Evolutionary conservation across 345 rosid genomes (phyloP), one percentile per base, ranked within the genome.

Genomic region (Camelina hispida): DNA sequence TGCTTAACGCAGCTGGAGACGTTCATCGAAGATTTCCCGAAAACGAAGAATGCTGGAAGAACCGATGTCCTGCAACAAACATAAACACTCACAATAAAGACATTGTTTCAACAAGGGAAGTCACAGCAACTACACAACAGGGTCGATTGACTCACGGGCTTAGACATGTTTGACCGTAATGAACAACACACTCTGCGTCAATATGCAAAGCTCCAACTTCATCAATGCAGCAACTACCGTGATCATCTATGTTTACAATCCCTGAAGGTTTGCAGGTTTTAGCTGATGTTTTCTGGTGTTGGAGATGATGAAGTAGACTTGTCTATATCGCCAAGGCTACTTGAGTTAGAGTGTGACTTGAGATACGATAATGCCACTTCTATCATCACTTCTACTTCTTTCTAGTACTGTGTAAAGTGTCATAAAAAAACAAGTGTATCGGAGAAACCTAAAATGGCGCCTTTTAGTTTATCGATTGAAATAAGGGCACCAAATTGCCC

Each of bases 141-240:
- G 34, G 35, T 16, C 13, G 1, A 25, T 23, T 11, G 40, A 81
- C 96, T 86, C 61, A 94, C 97, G 95, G 96, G 86, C 96, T 94
- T 35, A 89, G 92, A 77, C 98, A 94, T 0, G 98, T 84, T 62
- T 91, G 98, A 15, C 98, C 97, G 38, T 91, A 94, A 79, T 94
- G 98, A 18, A 91, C 78, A 69, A 94, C 96, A 51, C 97, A 94
- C 8, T 91, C 83, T 23, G 96, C 84, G 83, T 83, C 76, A 71
- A 84, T 63, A 72, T 83, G 98, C 4, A 91, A 83, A 43, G 98
- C 97, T 67, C 88, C 98, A 12, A 91, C 93, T 82, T 94, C 98
- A 65, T 91, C 98, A 47, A 91, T 81, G 35, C 98, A 94, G 67
- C 98, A 94, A 56, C 97, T 91, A 14, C 98, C 98, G 22, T 82